phyloP scores from a whole-genome alignment of 2,329 filamentous ascomycete genomes.

The Hypocreales sp. region DNA sequence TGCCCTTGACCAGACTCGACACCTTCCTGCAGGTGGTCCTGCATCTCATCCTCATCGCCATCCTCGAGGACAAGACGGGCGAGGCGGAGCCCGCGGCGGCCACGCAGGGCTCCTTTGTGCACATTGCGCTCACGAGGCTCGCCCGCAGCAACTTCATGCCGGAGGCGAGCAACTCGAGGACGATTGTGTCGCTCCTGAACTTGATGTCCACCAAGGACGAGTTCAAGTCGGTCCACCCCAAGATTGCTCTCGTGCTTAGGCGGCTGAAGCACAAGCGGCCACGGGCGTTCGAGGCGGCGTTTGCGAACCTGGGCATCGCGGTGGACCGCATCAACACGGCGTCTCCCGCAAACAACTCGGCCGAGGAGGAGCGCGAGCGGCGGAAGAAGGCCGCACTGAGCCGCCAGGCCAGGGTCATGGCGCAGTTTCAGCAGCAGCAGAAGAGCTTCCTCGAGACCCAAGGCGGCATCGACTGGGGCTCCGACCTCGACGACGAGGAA shows the following conservation, averaged over 20 bases:
- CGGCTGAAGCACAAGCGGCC: conserved; percentile 75
- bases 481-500: conserved; percentile 63
- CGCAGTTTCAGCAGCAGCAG: conserved; percentile 94
- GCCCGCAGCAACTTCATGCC: conserved; percentile 47
- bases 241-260: conserved; percentile 70
- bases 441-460: conserved; percentile 88
- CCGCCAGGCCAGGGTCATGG: conserved; percentile 88
- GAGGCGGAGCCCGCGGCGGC: conserved; percentile 32
- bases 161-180: conserved; percentile 39
- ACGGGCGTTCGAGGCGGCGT: conserved; percentile 52
- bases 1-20: conserved; percentile 73
- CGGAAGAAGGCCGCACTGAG: conserved; percentile 87
- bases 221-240: conserved; percentile 70
- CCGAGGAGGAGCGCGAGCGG: conserved; percentile 58
- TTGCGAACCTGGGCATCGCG: conserved; percentile 46
- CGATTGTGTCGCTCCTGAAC: conserved; percentile 48
- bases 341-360: conserved; percentile 56
- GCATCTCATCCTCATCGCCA: conserved; percentile 73
- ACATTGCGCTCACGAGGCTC: conserved; percentile 49
- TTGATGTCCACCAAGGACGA: conserved; percentile 51
- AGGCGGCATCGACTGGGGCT: conserved; percentile 72
- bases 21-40: conserved; percentile 84
- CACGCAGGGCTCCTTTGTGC: conserved; percentile 49
- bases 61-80: conserved; percentile 60
- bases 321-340: conserved; percentile 69